Evolutionary conservation across 176 grass and related monocot species (phyloP), one percentile per base, ranked within the genome.

Genomic region (Triticum urartu): DNA sequence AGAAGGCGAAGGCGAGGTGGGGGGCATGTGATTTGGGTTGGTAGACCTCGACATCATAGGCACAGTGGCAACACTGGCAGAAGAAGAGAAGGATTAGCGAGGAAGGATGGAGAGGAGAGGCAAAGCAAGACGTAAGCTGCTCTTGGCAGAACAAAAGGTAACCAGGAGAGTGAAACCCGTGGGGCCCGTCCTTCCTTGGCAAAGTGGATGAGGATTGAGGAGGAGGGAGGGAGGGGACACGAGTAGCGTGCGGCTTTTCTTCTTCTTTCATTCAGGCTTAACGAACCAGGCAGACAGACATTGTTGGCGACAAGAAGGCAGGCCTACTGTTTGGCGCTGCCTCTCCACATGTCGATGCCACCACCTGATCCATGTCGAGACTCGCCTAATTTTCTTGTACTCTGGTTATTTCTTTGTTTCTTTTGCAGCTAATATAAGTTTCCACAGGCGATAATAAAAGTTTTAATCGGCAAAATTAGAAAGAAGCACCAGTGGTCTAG

Each of bases 211-310:
- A 62, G 5, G 58, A 52, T 25, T 24, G 60, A 62, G 17, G 54
- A 58, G 0, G 6, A 17, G 50, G 50, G 13, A 17, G 47, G 47
- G 73, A 84, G 54, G 75, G 43, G 79, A 52, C 79, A 81, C n/a
- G 83, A 77, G 72, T 86, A 24, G 64, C 83, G 88, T 82, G 79
- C 64, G 83, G 78, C 88, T 86, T 86, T 77, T 75, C 61, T 66
- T 47, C 24, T 47, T 60, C 42, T 48, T 50, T 50, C 24, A 28
- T 75, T 52, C 28, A 52, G 43, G 72, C 43, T 40, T 81, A 77
- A 77, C 83, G 25, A 76, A 75, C 82, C 33, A 18, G 24, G 11
- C 24, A 75, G 25, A 5, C 25, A 32, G 71, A 38, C 83, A 71
- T 77, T 64, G 32, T 5, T 70, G 69, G 36, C 48, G 72, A 81